These are phyloP conservation scores for Neopestalotiopsis clavispora DNA, from an alignment of 2,329 filamentous ascomycete genomes.

Conservation along the genomic window DNA sequence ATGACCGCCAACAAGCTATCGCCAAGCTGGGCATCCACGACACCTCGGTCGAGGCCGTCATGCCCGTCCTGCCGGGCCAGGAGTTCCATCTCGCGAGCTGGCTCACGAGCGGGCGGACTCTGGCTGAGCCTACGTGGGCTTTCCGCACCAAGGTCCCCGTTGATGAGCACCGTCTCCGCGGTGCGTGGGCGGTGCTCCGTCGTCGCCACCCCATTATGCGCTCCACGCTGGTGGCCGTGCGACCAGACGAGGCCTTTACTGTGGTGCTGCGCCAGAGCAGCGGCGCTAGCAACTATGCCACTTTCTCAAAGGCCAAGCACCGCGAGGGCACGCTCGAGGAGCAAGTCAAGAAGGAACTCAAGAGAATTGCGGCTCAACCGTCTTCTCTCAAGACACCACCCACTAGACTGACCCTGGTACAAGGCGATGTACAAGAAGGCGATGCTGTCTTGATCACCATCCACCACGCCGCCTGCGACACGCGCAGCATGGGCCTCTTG, in stretches of 20 bases:
- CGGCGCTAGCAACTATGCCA: constrained; percentile 17
- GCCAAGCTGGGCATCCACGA: constrained; percentile 19
- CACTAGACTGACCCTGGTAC: constrained; percentile 34
- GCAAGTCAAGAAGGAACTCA: constrained; percentile 13
- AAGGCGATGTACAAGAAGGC: constrained; percentile 24
- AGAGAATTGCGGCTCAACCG: constrained; percentile 30
- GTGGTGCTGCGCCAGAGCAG: constrained; percentile 26
- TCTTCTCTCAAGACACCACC: constrained; percentile 38
- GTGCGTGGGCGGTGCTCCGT: constrained; percentile 35
- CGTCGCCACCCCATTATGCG: constrained; percentile 37
- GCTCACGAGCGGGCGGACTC: constrained; percentile 35
- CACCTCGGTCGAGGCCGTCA: constrained; percentile 32
- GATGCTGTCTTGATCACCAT: constrained; percentile 37
- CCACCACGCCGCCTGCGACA: constrained; percentile 41
- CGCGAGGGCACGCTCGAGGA: constrained; percentile 15
- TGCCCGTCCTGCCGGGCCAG: constrained; percentile 39
- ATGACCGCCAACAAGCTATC: constrained; percentile 17
- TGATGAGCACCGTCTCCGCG: constrained; percentile 28
- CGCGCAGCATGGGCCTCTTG: constrained; percentile 39
- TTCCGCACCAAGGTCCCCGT: constrained; percentile 31
- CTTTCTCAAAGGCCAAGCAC: constrained; percentile 13
- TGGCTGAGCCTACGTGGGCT: constrained; percentile 37
- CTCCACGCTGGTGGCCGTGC: constrained; percentile 36
- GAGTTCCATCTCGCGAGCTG: constrained; percentile 37
- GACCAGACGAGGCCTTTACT: constrained; percentile 31